Evolutionary conservation across 306 rosid species (phyloP).

Genomic region (Calophaca sinica): DNA sequence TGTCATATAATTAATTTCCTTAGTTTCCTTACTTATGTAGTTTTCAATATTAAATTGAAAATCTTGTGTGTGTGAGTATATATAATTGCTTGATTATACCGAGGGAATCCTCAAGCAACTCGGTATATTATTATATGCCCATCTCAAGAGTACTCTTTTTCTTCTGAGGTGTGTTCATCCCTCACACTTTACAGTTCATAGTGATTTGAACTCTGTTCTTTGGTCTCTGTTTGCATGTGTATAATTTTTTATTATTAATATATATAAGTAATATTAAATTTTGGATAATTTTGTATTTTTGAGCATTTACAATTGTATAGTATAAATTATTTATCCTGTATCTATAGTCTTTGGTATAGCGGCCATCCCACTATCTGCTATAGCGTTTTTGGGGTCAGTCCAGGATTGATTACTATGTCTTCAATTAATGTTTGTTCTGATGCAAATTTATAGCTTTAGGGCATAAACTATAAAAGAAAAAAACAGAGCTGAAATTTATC

Average conservation of each 20-base stretch:
- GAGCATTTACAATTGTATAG: neutral
- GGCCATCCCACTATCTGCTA: neutral
- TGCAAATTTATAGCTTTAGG: constrained; percentile 33
- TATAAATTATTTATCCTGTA: neutral
- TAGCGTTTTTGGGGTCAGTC: constrained; percentile 2
- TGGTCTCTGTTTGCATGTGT: neutral
- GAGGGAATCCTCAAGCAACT: too few species aligned
- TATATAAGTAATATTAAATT: neutral
- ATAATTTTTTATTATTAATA: too few species aligned
- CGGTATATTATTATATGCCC: too few species aligned
- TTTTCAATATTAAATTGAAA: too few species aligned
- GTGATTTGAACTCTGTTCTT: neutral
- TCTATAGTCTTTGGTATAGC: neutral
- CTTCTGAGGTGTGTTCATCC: neutral
- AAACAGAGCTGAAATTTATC: too few species aligned
- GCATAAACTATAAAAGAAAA: constrained; percentile 1
- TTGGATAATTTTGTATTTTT: neutral
- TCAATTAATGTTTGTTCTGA: constrained; percentile 5
- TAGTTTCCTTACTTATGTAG: too few species aligned
- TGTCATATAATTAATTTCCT: too few species aligned
- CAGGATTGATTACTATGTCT: neutral
- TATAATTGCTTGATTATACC: too few species aligned
- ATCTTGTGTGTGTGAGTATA: too few species aligned
- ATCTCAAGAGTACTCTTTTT: too few species aligned
- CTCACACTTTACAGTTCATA: neutral